phyloP scores from a whole-genome alignment of 1,139 yeast species.

The Lodderomyces oxycetoniae region DNA sequence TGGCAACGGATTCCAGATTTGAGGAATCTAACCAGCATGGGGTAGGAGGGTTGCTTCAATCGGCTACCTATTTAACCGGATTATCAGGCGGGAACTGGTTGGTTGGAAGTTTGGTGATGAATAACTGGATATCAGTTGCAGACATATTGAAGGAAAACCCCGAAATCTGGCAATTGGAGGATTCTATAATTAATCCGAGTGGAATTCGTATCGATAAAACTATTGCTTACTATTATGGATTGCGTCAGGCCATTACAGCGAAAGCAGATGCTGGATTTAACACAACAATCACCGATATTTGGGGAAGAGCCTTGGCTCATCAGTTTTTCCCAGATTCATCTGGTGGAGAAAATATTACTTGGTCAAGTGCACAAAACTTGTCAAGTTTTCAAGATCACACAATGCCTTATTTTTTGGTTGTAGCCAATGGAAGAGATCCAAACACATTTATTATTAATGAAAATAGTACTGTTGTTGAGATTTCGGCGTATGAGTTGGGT shows the following conservation, averaged over 20 bases:
- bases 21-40: conserved; percentile 23
- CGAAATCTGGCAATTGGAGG: conserved; percentile 37
- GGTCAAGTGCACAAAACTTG: conserved; percentile 33
- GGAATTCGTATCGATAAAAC: conserved; percentile 30
- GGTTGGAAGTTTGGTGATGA: conserved; percentile 35
- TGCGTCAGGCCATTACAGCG: conserved; percentile 25
- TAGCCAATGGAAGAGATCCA: conserved; percentile 40
- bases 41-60: conserved; percentile 39
- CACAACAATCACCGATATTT: conserved; percentile 37
- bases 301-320: conserved; percentile 42
- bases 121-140: conserved; percentile 36
- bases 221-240: conserved; percentile 28
- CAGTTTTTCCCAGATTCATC: conserved; percentile 27
- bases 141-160: conserved; percentile 25
- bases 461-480: conserved; percentile 41
- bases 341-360: conserved; percentile 31
- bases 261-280: conserved; percentile 35
- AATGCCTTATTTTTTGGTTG: conserved; percentile 42
- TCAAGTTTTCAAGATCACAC: conserved; percentile 26
- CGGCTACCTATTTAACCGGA: conserved; percentile 37
- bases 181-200: conserved; percentile 37
- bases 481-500: conserved; percentile 41
- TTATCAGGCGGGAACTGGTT: conserved; percentile 45
- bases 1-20: conserved; percentile 34
- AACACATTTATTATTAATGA: conserved; percentile 28